Evolutionary conservation across 257 asterid species (phyloP).

Genomic region (Gentiana dahurica): DNA sequence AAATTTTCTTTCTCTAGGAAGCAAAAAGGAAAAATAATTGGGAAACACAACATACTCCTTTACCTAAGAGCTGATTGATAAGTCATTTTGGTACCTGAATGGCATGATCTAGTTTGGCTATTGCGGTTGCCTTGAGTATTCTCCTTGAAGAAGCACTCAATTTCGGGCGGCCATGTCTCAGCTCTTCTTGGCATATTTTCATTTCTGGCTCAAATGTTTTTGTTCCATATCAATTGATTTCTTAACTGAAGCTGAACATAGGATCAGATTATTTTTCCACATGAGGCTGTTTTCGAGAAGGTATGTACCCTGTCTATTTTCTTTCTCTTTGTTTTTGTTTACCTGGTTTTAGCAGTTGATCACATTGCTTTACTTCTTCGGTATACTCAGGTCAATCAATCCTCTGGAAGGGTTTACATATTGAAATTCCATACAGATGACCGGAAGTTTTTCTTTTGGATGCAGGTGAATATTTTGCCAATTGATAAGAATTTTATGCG

Average conservation of each 20-base stretch:
- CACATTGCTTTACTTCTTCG: constrained; percentile 10
- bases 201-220: constrained; percentile 4
- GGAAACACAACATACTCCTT: no score
- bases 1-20: no score
- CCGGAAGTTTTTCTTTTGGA: constrained; percentile 91
- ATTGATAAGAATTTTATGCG: background rate
- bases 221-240: constrained; percentile 17
- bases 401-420: constrained; percentile 88
- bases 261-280: constrained; percentile 95
- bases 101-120: no score
- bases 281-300: constrained; percentile 85
- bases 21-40: no score
- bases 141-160: background rate
- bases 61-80: no score
- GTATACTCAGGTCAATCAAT: constrained; percentile 61
- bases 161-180: background rate
- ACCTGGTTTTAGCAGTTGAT: background rate
- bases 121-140: background rate
- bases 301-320: constrained; percentile 19
- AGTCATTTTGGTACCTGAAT: no score
- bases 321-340: background rate
- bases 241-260: constrained; percentile 38
- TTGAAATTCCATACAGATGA: constrained; percentile 79
- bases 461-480: constrained; percentile 55
- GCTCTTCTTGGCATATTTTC: background rate